Base-by-base conservation (phyloP, 768 basidiomycete species). In the Coprinopsis sp. region DNA sequence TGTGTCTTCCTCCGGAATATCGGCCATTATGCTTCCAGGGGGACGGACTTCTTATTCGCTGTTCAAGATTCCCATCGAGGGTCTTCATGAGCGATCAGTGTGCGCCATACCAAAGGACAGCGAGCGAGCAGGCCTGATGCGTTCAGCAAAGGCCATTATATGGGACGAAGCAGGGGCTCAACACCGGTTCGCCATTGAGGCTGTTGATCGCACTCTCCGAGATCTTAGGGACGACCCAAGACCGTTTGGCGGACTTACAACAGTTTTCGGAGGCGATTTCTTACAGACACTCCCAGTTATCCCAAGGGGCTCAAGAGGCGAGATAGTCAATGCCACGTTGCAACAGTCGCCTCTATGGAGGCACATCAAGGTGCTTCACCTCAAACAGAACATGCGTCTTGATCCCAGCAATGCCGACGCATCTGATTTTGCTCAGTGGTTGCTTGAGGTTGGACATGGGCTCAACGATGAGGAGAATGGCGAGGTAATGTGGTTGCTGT, bases 1-100 rank as follows among this genome's bases (percentile, higher is more conserved):
- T 68, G 71, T 74, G 12, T 70, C 74, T 13, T 78, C 76, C 2
- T 75, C 74, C 33, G 74, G 74, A 0, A 70, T 78, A 44, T 70
- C 76, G 6, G 60, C 75, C 1, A 56, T 77, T 12, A 59, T 79
- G 0, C 53, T 77, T 1, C 46, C 40, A 10, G 68, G 70, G 34
- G 76, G 76, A 65, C 55, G 65, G 2, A 79, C 77, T 19, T 63
- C 73, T 0, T 72, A 79, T 50, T 76, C 72, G 0, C 53, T 51
- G 6, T 78, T 78, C 61, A 71, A 73, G 45, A 73, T 77, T 31
- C 76, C 74, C 1, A 62, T 77, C 27, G 56, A 64, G 4, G 47
- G 41, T 28, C 43, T 63, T 6, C 8, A 31, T 12, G 43, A 12
- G 25, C 23, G 47, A 2, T 65, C 64, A 4, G 31, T 49, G 1